Evolutionary conservation across 805 yeast species (phyloP).

Genomic region (Lipomyces chichibuensis): DNA sequence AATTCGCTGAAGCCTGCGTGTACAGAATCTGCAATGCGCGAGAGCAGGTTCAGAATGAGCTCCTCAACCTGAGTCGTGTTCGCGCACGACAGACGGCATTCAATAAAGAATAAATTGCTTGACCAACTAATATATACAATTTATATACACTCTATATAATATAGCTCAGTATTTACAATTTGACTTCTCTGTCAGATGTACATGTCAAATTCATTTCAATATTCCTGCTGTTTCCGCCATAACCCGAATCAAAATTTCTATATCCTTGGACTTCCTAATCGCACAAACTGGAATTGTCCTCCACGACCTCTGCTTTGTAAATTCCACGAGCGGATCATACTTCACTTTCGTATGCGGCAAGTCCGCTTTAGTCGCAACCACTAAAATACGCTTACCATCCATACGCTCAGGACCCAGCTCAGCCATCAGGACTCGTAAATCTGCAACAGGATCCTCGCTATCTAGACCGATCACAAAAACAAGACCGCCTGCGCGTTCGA

Average conservation of each 20-base stretch:
- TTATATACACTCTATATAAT: not conserved
- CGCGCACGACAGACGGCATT: too few relatives aligned
- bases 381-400: constrained; percentile 62
- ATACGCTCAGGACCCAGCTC: constrained; percentile 75
- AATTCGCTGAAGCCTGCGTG: too few relatives aligned
- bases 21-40: too few relatives aligned
- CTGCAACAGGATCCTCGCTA: constrained; percentile 62
- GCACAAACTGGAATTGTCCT: constrained; percentile 86
- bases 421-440: constrained; percentile 60
- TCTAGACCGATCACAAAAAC: constrained; percentile 86
- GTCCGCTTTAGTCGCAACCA: constrained; percentile 96
- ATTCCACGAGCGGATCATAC: constrained; percentile 50
- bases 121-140: not conserved
- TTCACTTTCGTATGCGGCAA: constrained; percentile 53
- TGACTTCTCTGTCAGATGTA: not conserved
- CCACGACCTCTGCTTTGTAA: constrained; percentile 52
- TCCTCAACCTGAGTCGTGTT: too few relatives aligned
- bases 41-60: too few relatives aligned
- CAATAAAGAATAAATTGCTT: too few relatives aligned
- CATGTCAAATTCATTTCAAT: not conserved
- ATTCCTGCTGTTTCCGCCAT: constrained; percentile 55
- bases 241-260: constrained; percentile 66
- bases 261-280: constrained; percentile 56
- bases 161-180: not conserved
- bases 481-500: constrained; percentile 87